Percentiles rank a stretch among this genome's conserved stretches.
Evolutionary conservation across 2,329 filamentous ascomycete genomes (phyloP).

Genomic region (Pestalotiopsis sp.): DNA sequence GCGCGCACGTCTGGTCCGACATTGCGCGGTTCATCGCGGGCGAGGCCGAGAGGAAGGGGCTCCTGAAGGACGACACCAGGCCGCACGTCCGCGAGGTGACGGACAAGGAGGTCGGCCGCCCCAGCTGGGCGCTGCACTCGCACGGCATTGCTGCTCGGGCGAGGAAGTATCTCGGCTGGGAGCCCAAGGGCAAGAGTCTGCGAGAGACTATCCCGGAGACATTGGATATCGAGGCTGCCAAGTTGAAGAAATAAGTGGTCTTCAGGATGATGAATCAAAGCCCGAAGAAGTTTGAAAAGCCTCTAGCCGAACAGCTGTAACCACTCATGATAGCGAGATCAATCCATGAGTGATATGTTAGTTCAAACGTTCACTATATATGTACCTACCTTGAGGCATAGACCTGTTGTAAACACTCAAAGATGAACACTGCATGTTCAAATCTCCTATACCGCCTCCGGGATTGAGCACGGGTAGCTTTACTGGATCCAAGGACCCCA

Average conservation of each 20-base stretch:
- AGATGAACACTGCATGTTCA: no score
- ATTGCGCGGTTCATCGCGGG: constrained; percentile 57
- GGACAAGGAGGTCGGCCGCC: constrained; percentile 24
- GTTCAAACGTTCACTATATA: no score
- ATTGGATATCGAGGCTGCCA: constrained; percentile 40
- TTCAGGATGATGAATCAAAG: no score
- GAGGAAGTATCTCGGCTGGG: constrained; percentile 49
- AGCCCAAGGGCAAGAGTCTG: constrained; percentile 37
- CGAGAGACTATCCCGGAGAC: constrained; percentile 40
- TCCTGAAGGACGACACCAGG: constrained; percentile 35
- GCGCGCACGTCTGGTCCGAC: constrained; percentile 65
- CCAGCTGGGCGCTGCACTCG: constrained; percentile 43
- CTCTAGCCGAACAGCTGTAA: no score
- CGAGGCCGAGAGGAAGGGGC: constrained; percentile 55
- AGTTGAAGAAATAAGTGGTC: neutral
- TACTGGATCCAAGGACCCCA: neutral
- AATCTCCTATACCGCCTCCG: no score
- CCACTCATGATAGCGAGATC: no score
- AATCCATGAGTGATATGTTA: no score
- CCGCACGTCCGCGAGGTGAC: constrained; percentile 30
- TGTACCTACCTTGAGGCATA: no score
- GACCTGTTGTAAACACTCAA: no score
- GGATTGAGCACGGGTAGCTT: no score
- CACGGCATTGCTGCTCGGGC: constrained; percentile 45
- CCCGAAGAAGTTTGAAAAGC: no score